phyloP scores from a whole-genome alignment of 2,329 filamentous ascomycete genomes.

The Colletotrichum orbiculare region DNA sequence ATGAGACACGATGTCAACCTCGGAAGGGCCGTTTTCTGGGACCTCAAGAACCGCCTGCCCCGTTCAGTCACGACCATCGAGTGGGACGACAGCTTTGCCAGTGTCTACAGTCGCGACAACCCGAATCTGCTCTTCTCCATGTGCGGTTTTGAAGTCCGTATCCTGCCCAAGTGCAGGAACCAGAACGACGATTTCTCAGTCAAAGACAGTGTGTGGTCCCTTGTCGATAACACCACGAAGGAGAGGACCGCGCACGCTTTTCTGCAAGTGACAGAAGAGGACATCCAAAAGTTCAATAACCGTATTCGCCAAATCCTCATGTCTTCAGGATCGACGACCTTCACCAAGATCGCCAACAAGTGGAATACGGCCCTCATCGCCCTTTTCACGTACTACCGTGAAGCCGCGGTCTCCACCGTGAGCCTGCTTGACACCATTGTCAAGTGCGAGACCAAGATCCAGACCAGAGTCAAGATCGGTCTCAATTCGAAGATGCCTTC shows the following conservation, averaged over 20 bases:
- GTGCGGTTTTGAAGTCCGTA: slow-evolving; percentile 97
- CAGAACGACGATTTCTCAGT: slow-evolving; percentile 96
- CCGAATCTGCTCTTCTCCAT: slow-evolving; percentile 97
- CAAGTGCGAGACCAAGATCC: slow-evolving; percentile 99
- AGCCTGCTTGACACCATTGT: slow-evolving; percentile 96
- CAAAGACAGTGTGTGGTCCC: slow-evolving; percentile 98
- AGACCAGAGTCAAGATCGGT: slow-evolving; percentile 98
- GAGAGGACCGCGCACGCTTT: slow-evolving; percentile 98
- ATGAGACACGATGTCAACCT: slow-evolving; percentile 99
- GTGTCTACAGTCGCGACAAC: slow-evolving; percentile 97
- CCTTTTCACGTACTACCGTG: slow-evolving; percentile 97
- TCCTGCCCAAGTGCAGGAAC: slow-evolving; percentile 94
- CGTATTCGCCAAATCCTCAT: slow-evolving; percentile 98
- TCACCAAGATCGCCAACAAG: slow-evolving; percentile 99
- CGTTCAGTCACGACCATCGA: slow-evolving; percentile 97
- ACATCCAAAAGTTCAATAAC: slow-evolving; percentile 99
- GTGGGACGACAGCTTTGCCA: slow-evolving; percentile 98
- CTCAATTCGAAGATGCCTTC: slow-evolving; percentile 99
- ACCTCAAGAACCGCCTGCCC: slow-evolving; percentile 95
- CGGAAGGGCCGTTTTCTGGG: slow-evolving; percentile 97
- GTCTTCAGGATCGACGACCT: slow-evolving; percentile 99
- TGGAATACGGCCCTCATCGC: slow-evolving; percentile 99
- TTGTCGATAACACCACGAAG: slow-evolving; percentile 96
- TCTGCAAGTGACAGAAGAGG: slow-evolving; percentile 96
- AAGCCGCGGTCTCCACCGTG: slow-evolving; percentile 95